Evolutionary conservation across 2,329 filamentous ascomycete species (phyloP), one percentile per base, ranked within the genome.

Genomic region (Xylariaceae sp.): DNA sequence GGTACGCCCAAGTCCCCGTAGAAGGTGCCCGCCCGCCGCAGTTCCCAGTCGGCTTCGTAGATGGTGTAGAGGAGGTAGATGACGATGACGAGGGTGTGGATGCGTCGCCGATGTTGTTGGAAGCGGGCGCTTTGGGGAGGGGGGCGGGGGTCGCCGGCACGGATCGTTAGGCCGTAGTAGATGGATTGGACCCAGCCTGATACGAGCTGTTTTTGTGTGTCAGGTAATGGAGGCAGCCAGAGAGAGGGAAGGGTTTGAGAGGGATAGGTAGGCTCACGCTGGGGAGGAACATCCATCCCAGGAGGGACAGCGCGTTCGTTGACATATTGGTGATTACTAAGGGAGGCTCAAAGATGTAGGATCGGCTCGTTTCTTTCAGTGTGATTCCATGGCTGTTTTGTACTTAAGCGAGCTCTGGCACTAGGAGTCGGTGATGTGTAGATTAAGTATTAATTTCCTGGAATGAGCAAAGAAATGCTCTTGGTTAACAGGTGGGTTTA

Each of bases 51-150:
- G 59, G 89, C 86, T 70, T 97, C 92, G 71, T 91, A 93, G 59
- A 97, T 82, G 37, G 90, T 95, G 74, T 95, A 96, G 54, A 85
- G 69, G 29, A 97, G 86, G 70, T 97, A 98, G 49, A 80, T 70
- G 39, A 85, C 74, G 40, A 97, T 85, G 59, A 97, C 88, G 56
- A 85, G 73, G 62, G 92, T 85, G 64, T 93, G 83, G 64, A 96
- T 92, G 57, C 82, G 80, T 47, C 86, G 86, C 49, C 89, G 85
- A 71, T 97, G 88, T 46, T 77, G 75, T 52, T 77, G 74, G 64
- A 80, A 88, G 54, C 82, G 82, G 2, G 82, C 75, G n/a, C 77
- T 74, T 65, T 87, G 80, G 27, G 86, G 80, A 47, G 70, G 79
- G 2, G 86, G 92, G 48, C 86, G 87, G 12, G 87, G 86, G 51